These are phyloP conservation scores for Tagetes patula DNA, from an alignment of 129 eudicot species.

Conservation along the genomic window DNA sequence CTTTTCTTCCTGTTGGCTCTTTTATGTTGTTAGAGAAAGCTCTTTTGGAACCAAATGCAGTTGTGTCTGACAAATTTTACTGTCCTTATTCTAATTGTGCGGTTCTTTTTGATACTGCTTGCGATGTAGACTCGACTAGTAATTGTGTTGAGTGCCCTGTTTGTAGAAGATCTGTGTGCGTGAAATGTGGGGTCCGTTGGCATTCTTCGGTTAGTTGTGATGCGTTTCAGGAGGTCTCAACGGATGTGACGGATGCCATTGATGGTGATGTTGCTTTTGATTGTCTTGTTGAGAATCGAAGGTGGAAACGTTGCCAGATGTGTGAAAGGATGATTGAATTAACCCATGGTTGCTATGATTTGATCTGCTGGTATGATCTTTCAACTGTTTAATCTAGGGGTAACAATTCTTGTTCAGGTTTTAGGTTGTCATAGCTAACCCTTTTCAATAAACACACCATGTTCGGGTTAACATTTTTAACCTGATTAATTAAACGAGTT, in stretches of 20 bases:
- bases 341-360: conserved; percentile 57
- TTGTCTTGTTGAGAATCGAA: conserved; percentile 37
- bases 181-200: conserved; percentile 78
- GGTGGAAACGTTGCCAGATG: conserved; percentile 64
- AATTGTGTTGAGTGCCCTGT: conserved; percentile 58
- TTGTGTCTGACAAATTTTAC: conserved; percentile 33
- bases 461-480: neutral
- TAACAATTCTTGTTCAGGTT: neutral
- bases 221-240: conserved; percentile 41
- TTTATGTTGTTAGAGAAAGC: conserved; percentile 50
- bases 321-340: conserved; percentile 68
- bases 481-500: neutral
- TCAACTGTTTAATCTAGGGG: neutral
- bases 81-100: conserved; percentile 66
- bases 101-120: conserved; percentile 54
- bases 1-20: conserved; percentile 66
- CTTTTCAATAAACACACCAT: neutral
- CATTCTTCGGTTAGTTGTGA: conserved; percentile 62
- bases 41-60: conserved; percentile 38
- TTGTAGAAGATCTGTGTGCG: conserved; percentile 55
- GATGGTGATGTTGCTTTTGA: conserved; percentile 36
- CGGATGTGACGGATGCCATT: conserved; percentile 33
- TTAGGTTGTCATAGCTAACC: neutral
- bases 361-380: conserved; percentile 66
- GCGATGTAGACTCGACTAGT: conserved; percentile 36